phyloP scores from a whole-genome alignment of 1,139 yeast genomes.

The Suhomyces panamericanus region DNA sequence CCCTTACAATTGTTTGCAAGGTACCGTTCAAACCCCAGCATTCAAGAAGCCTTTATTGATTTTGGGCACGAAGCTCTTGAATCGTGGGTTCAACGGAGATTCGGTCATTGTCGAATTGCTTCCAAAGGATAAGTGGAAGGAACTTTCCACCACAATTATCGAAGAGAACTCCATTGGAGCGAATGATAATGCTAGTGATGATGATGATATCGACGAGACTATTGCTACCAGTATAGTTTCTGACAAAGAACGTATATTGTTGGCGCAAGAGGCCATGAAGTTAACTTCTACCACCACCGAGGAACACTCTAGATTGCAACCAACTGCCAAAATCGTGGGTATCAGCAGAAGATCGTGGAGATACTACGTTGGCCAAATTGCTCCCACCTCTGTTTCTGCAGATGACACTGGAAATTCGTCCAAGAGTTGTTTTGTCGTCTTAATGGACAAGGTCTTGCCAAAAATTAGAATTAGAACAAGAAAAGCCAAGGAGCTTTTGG shows the following conservation, averaged over 20 bases:
- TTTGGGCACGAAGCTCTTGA: constrained; percentile 79
- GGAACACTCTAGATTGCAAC: constrained; percentile 56
- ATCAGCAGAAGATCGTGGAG: constrained; percentile 92
- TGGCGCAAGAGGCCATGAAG: constrained; percentile 79
- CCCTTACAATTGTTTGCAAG: constrained; percentile 86
- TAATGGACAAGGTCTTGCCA: constrained; percentile 90
- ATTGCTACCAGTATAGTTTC: constrained; percentile 49
- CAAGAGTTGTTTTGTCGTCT: constrained; percentile 76
- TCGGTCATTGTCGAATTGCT: constrained; percentile 86
- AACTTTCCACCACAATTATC: constrained; percentile 74
- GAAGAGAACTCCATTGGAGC: constrained; percentile 70
- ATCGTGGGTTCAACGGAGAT: constrained; percentile 91
- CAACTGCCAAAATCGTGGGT: constrained; percentile 92
- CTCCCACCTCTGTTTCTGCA: constrained; percentile 70
- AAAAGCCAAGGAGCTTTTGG: constrained; percentile 75
- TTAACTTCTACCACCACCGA: constrained; percentile 39
- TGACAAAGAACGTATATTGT: constrained; percentile 71
- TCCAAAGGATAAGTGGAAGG: constrained; percentile 86
- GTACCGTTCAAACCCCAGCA: constrained; percentile 70
- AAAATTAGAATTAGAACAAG: constrained; percentile 85
- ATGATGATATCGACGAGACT: constrained; percentile 43
- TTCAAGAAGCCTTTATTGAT: constrained; percentile 82
- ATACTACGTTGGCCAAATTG: constrained; percentile 91
- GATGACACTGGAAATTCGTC: constrained; percentile 59
- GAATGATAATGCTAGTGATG: constrained; percentile 61